Evolutionary conservation across 768 basidiomycete genomes (phyloP).

Genomic region (Rhodotorula graminis): DNA sequence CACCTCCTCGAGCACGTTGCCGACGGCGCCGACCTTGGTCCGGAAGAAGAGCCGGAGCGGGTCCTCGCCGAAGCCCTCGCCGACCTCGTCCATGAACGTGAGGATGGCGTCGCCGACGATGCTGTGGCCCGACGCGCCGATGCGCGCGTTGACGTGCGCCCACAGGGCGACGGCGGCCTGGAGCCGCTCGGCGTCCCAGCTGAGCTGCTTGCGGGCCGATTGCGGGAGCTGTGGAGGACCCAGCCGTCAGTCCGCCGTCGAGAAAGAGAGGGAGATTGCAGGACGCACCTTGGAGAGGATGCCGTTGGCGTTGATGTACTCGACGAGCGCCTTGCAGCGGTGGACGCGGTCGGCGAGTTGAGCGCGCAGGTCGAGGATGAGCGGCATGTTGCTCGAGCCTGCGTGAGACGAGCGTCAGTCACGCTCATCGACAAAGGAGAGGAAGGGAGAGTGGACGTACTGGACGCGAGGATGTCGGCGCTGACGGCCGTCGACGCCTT

Average conservation of each 20-base stretch:
- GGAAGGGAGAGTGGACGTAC: constrained; percentile 49
- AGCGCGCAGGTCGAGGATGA: constrained; percentile 71
- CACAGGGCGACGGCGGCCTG: constrained; percentile 76
- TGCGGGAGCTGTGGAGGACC: constrained; percentile 64
- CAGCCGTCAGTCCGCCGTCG: constrained; percentile 3
- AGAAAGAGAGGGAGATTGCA: neutral
- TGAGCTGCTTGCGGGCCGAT: constrained; percentile 65
- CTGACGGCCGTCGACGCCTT: constrained; percentile 46
- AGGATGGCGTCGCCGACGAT: constrained; percentile 64
- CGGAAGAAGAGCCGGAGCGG: constrained; percentile 80
- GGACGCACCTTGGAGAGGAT: constrained; percentile 64
- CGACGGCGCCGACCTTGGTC: constrained; percentile 60
- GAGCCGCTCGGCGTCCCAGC: constrained; percentile 78
- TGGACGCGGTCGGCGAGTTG: constrained; percentile 72
- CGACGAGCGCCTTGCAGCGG: constrained; percentile 75
- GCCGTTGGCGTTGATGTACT: constrained; percentile 80
- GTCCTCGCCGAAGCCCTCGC: constrained; percentile 64
- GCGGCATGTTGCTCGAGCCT: constrained; percentile 64
- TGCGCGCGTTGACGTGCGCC: constrained; percentile 50
- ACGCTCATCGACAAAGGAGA: no score
- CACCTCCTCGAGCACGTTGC: constrained; percentile 62
- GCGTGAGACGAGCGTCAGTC: neutral
- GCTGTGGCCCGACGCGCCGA: constrained; percentile 45
- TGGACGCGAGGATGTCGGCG: constrained; percentile 58
- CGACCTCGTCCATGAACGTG: constrained; percentile 60